Percentiles rank a stretch among this genome's conserved stretches.
Conservation (phyloP, 1,284 basidiomycete genomes). For the Fomitopsis pinicola region DNA sequence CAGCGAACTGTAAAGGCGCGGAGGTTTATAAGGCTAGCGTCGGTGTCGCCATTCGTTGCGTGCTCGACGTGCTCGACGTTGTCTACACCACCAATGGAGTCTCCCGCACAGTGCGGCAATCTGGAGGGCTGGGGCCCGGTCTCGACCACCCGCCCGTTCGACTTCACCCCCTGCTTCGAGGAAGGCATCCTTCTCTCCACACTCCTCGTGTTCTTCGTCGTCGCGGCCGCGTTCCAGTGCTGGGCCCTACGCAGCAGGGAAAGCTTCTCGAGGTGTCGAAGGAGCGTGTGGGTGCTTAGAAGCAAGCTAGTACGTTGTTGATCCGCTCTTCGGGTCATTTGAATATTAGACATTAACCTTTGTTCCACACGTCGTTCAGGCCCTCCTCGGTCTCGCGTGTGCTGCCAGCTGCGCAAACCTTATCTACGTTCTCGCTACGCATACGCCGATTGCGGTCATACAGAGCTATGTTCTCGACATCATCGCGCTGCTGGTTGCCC, state of each 20-base stretch:
- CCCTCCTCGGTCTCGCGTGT: slow-evolving; percentile 40
- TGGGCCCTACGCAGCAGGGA: slow-evolving; percentile 26
- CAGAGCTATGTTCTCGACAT: slow-evolving; percentile 59
- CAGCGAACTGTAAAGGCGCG: not conserved
- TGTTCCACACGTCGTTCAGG: slow-evolving; percentile 27
- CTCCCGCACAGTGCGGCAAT: slow-evolving; percentile 36
- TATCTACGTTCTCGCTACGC: slow-evolving; percentile 30
- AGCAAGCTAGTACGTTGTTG: slow-evolving; percentile 57
- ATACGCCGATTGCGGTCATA: slow-evolving; percentile 44
- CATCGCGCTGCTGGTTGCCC: slow-evolving; percentile 41
- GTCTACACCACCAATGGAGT: slow-evolving; percentile 13
- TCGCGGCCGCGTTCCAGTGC: slow-evolving; percentile 38
- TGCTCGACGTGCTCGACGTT: slow-evolving; percentile 22
- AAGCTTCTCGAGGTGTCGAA: slow-evolving; percentile 25
- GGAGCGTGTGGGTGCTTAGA: slow-evolving; percentile 46
- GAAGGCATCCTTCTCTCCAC: slow-evolving; percentile 61
- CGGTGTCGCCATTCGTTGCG: slow-evolving; percentile 24
- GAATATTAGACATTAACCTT: not conserved
- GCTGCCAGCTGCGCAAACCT: slow-evolving; percentile 36
- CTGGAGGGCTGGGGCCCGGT: slow-evolving; percentile 62
- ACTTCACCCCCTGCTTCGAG: slow-evolving; percentile 84
- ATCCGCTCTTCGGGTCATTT: not conserved
- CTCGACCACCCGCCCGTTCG: slow-evolving; percentile 65
- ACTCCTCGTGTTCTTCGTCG: slow-evolving; percentile 45
- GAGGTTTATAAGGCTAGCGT: not conserved